Base-by-base conservation (phyloP, 805 yeast species). In the Candida quercuum region DNA sequence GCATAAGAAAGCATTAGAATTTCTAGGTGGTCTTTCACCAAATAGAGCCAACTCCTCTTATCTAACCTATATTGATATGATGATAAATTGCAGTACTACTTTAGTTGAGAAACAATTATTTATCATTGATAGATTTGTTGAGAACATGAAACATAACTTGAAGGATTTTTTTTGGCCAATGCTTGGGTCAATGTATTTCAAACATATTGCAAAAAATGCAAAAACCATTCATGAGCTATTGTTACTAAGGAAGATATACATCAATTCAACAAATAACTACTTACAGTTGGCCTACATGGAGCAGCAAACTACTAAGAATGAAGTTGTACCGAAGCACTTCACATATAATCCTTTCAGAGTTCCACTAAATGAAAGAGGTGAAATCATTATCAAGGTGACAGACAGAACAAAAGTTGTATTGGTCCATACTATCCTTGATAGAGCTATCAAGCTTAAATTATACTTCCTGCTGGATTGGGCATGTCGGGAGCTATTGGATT, bases 401-500 rank as follows among this genome's bases (percentile, higher is more conserved):
- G 29, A 43, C 8, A 35, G 37, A 10, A 38, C 47, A 5, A 45
- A 38, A 22, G 14, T 41, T 2, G 31, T 42, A 11, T 41, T 48
- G 4, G 37, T 50, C 9, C 45, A 48, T 35, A 49, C 54, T 5
- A 48, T 51, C 18, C 18, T 48, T 32, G 50, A 46, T 21, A 31
- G 39, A 31, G 51, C 54, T 4, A 32, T 37, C 31, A 36, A 21
- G 14, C 15, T 23, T 4, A 28, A 24, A 21, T 31, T 40, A 35
- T 21, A 23, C 5, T 7, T 35, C 0, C 28, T 43, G 3, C 37
- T 44, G 16, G 39, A 40, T 3, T 51, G 56, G 56, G 40, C 44
- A 9, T 27, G 37, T 29, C 7, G 37, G 16, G 51, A 48, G 30
- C 37, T 51, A 5, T 23, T 24, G 1, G 45, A 44, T 12, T 28